Base-by-base conservation (phyloP, 805 yeast species). In the Nakazawaea ambrosiae region DNA sequence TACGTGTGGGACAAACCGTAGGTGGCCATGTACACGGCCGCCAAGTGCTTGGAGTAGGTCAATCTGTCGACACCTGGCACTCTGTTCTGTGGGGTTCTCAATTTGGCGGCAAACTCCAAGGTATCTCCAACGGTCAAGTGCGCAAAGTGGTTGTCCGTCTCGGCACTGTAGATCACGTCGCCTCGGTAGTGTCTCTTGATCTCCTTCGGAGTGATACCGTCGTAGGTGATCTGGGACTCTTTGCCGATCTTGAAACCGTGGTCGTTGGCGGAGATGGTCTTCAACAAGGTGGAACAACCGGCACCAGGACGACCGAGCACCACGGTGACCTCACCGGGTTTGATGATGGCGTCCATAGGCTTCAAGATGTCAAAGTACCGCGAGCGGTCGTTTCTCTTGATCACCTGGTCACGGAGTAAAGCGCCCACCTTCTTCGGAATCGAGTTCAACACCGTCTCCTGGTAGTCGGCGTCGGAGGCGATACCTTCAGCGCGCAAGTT, bases 231-330 rank as follows among this genome's bases (percentile, higher is more conserved):
- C 5, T 46, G 44, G 1, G 82, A 66, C 23, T 65, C 68, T 28
- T 55, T 41, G 27, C 64, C 74, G 23, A 78, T 48, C 23, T 68
- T 52, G 53, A 74, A 75, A 43, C 85, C 85, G 49, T 73, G 71
- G 5, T 82, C 74, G 37, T 75, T 72, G 25, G 77, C 54, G 27
- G 80, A 62, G 27, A 78, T 63, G 4, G 82, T 70, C 48, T 78
- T 78, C 48, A 80, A 61, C 34, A 79, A 60, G 0, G 87, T 78
- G 3, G 85, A 70, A 54, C 87, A 80, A 45, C 88, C 87, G n/a
- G 86, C 75, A 50, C 90, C 90, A 1, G 90, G 90, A 57, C 89
- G 71, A 40, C 92, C 90, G 32, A 82, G 61, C 9, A 82, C 87
- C 34, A 81, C 81, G 6, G 81, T 70, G 33, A 81, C 60, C 43